Evolutionary conservation across 805 yeast species (phyloP).

Genomic region (Torulaspora delbrueckii): DNA sequence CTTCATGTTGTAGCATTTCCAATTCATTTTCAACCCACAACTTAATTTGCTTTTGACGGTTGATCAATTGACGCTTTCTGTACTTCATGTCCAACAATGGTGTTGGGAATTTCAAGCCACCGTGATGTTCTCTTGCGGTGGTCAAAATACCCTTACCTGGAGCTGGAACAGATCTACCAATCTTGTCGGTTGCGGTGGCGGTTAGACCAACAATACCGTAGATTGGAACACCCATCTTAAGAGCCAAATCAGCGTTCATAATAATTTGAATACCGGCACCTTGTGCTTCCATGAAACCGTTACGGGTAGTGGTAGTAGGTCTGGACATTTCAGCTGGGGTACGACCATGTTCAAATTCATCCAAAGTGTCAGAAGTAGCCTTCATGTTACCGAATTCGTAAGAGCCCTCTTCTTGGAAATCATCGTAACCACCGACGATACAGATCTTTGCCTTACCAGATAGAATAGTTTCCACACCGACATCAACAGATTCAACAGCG

Average conservation of each 20-base stretch:
- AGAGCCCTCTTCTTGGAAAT: constrained; percentile 98
- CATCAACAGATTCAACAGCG: constrained; percentile 94
- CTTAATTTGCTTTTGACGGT: constrained; percentile 71
- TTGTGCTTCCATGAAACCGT: constrained; percentile 99
- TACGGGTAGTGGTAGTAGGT: constrained; percentile 93
- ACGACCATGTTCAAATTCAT: constrained; percentile 91
- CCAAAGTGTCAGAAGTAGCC: constrained; percentile 87
- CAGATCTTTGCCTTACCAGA: constrained; percentile 94
- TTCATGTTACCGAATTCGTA: constrained; percentile 98
- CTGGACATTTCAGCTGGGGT: constrained; percentile 98
- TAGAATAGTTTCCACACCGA: constrained; percentile 89
- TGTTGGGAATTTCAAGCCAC: constrained; percentile 69
- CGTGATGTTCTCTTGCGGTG: constrained; percentile 91
- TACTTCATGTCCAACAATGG: constrained; percentile 84
- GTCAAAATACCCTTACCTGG: constrained; percentile 99
- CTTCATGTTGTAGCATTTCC: constrained; percentile 65
- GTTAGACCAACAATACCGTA: constrained; percentile 92
- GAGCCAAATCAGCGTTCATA: constrained; percentile 90
- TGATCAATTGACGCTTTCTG: constrained; percentile 85
- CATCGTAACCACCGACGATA: constrained; percentile 98
- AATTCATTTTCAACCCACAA: constrained; percentile 83
- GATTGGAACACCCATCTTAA: constrained; percentile 98
- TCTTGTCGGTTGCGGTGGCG: constrained; percentile 97
- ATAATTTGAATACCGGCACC: constrained; percentile 98
- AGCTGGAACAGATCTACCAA: constrained; percentile 98